Base-by-base conservation (phyloP, 2,329 filamentous ascomycete species). In the Penicillium sp. region DNA sequence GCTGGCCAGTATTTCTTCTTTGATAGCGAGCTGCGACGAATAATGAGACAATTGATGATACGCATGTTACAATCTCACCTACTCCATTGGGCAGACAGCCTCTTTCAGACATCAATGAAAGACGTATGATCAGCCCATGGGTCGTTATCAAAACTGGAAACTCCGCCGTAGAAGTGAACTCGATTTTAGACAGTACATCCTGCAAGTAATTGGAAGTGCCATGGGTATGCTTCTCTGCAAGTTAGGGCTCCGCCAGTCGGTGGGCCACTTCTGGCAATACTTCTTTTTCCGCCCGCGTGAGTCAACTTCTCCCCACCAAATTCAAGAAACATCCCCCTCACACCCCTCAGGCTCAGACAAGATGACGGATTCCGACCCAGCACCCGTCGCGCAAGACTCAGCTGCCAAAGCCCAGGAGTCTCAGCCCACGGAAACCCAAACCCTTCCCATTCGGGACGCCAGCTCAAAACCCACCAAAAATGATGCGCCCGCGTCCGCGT, bases 231-330 rank as follows among this genome's bases (percentile, higher is more conserved):
- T 4, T 21, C 16, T 40, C 38, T 8, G 8, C 47, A 50, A 50
- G 54, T 62, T 69, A 69, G 63, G 62, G 66, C 62, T 68, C 60
- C 59, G 54, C 39, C 59, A 55, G 29, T 56, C 51, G 43, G 58
- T 61, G 63, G 50, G 59, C 67, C 59, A 66, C 67, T 70, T 69
- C 67, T 69, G 67, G 66, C 68, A 70, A 71, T 66, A 70, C 61
- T 56, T 52, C 55, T 62, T 65, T 64, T 65, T 66, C 54, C 58
- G 58, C 34, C 34, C 34, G 9, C 38, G 38, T 71, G 68, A 71
- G 64, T 71, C 67, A 71, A 64, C 58, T 54, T 58, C 59, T 63
- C 57, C 58, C 61, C 67, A 62, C 67, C 65, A 67, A 63, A 53
- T 58, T 61, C 63, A 61, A 66, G 18, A 60, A 51, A 47, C 52